Evolutionary conservation across 2,329 filamentous ascomycete species (phyloP).

Genomic region (Fusarium paranaense): DNA sequence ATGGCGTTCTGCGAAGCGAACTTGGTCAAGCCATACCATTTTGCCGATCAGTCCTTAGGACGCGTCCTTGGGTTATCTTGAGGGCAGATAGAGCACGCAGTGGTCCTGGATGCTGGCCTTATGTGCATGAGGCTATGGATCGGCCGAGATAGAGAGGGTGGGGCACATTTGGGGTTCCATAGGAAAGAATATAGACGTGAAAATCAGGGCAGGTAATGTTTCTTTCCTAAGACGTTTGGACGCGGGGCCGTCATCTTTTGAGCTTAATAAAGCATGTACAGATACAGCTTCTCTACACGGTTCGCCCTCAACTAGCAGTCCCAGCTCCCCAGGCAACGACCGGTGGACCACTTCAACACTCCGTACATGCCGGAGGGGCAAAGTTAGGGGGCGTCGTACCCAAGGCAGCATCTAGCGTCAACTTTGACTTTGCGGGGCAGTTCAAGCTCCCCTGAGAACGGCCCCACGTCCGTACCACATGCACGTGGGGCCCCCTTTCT

Average conservation of each 20-base stretch:
- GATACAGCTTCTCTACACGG: neutral
- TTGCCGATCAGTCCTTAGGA: neutral
- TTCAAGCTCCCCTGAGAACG: neutral
- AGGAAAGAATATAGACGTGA: neutral
- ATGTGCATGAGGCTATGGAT: neutral
- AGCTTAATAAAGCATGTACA: neutral
- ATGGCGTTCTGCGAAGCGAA: neutral
- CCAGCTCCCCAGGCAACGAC: neutral
- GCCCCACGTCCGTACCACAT: neutral
- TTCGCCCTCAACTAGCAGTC: neutral
- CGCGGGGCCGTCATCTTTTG: neutral
- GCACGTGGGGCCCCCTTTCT: neutral
- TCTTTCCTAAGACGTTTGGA: neutral
- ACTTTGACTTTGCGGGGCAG: neutral
- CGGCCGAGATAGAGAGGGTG: neutral
- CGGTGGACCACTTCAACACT: neutral
- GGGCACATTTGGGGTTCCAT: neutral
- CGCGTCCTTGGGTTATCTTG: neutral
- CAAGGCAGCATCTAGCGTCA: neutral
- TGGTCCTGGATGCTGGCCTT: neutral
- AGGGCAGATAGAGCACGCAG: neutral
- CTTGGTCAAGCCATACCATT: neutral
- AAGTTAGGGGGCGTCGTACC: neutral
- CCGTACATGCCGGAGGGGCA: neutral
- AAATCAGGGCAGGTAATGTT: neutral